Percentiles rank a stretch among this genome's conserved stretches.
These are phyloP conservation scores for Vitis amurensis DNA, from an alignment of 164 flowering plant species.

Conservation along the genomic window DNA sequence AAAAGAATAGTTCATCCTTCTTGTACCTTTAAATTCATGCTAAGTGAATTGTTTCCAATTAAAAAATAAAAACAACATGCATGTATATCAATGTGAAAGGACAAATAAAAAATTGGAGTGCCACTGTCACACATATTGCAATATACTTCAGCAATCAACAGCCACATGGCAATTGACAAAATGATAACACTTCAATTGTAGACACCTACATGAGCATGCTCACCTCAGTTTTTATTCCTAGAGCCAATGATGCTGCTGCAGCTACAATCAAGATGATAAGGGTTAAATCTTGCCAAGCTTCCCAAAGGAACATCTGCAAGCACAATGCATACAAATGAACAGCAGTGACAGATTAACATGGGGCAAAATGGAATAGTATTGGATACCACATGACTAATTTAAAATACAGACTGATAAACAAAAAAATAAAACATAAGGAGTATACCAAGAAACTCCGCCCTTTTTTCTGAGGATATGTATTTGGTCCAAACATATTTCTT, in stretches of 20 bases:
- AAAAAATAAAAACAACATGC: no score
- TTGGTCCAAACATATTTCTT: slow-evolving; percentile 75
- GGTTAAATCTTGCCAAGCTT: slow-evolving; percentile 94
- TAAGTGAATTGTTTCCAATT: no score
- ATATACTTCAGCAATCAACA: no score
- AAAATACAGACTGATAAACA: background rate
- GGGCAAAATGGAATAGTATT: background rate
- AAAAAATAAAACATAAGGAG: background rate
- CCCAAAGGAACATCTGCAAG: slow-evolving; percentile 82
- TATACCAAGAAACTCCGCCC: slow-evolving; percentile 81
- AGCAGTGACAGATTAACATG: background rate
- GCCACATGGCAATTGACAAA: no score
- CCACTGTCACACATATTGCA: no score
- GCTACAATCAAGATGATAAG: slow-evolving; percentile 91
- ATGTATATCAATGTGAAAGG: no score
- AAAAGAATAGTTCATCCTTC: no score
- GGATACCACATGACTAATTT: background rate
- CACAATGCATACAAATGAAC: slow-evolving; percentile 3
- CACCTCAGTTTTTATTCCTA: slow-evolving; percentile 97
- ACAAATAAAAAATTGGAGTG: no score
- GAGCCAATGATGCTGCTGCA: slow-evolving; percentile 77
- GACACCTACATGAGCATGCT: slow-evolving; percentile 9
- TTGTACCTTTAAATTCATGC: no score
- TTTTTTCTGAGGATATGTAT: slow-evolving; percentile 87
- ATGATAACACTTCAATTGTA: no score